Evolutionary conservation across 495 filamentous ascomycete genomes (phyloP), one percentile per base, ranked within the genome.

Genomic region (Pyrenopolyporus hunteri): DNA sequence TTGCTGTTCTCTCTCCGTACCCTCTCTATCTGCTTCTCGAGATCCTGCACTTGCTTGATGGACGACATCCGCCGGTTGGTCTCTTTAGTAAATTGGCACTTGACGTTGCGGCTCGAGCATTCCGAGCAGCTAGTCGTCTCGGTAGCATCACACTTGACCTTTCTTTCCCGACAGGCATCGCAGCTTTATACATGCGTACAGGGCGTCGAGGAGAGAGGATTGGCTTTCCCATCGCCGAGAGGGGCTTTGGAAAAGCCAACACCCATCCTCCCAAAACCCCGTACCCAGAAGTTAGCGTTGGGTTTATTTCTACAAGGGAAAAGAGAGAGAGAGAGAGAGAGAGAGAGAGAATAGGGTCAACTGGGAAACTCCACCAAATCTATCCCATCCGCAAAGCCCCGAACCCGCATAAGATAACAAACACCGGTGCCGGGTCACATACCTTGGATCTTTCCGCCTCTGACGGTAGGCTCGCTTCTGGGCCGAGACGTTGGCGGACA

Each of bases 131-230:
- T 94, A 19, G 89, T 84, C 32, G 90, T 96, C 64, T 98, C 94
- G 45, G 94, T 97, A 26, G 94, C 94, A 77, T 98, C 94, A 77
- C 94, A 98, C 82, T 98, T 98, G 76, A 98, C 94, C 80, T 98
- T 98, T 59, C 94, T 85, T 76, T 98, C 94, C 47, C 94, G 85
- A 71, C 94, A 98, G 36, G 94, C 94, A 77, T 98, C 94, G 74
- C 94, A 98, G 71, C 93, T 97, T 59, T 49, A 62, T 42, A n/a
- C n/a, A 55, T 33, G 47, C 14, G 54, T 57, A 67, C 62, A 54
- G 48, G 48, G 57, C 42, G 57, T 11, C 10, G 29, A 67, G 59
- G 59, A 59, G 43, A 39, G 51, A 61, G 44, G 47, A 57, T 45
- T 44, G 39, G 36, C 2, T 44, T 53, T 16, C 25, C 52, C 46